These are phyloP conservation scores for Geum urbanum DNA, from an alignment of 306 rosid genomes.

Conservation along the genomic window DNA sequence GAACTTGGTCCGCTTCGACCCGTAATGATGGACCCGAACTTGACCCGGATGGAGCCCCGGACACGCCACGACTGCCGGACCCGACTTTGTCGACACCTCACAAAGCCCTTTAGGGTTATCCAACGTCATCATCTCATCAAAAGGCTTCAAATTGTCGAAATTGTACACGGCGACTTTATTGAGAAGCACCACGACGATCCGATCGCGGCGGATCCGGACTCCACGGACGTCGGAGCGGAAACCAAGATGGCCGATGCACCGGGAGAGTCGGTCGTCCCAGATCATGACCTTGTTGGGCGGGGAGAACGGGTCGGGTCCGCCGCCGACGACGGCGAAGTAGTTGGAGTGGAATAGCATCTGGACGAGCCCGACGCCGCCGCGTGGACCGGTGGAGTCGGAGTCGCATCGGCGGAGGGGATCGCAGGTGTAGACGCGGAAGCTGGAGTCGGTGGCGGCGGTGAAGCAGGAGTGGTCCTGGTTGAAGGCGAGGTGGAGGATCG, in stretches of 20 bases:
- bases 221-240: constrained; percentile 69
- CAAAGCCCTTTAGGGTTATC: constrained; percentile 71
- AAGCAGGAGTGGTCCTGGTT: constrained; percentile 64
- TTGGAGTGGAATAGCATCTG: constrained; percentile 62
- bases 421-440: constrained; percentile 67
- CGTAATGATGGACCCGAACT: constrained; percentile 62
- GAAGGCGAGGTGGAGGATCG: constrained; percentile 61
- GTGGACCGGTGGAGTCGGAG: constrained; percentile 25
- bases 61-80: constrained; percentile 56
- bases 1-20: constrained; percentile 61
- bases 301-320: constrained; percentile 51
- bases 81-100: constrained; percentile 53
- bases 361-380: constrained; percentile 54
- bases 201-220: constrained; percentile 53
- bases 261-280: constrained; percentile 59
- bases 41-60: constrained; percentile 82
- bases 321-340: constrained; percentile 62
- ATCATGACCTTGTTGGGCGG: constrained; percentile 63
- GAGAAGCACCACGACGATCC: constrained; percentile 47
- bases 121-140: constrained; percentile 55
- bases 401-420: constrained; percentile 55
- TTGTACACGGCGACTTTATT: constrained; percentile 62
- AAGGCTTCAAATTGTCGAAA: constrained; percentile 42
- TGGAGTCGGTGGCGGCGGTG: constrained; percentile 58
- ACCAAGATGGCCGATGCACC: constrained; percentile 52